These are phyloP conservation scores for Diaporthe helianthi DNA, from an alignment of 2,329 filamentous ascomycete species.

Conservation along the genomic window DNA sequence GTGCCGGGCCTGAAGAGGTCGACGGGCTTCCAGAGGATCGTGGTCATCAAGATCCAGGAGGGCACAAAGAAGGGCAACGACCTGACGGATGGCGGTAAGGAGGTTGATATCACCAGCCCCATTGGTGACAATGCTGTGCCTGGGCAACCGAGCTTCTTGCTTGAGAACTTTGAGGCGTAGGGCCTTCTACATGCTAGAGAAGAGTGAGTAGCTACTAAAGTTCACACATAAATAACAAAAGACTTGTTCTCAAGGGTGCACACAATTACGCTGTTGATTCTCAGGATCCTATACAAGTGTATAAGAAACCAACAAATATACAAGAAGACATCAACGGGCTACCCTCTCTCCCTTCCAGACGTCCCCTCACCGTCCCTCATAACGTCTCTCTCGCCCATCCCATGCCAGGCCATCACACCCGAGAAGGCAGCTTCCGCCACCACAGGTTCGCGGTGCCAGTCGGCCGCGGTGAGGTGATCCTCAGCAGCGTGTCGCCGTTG, in stretches of 20 bases:
- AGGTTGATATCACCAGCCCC: slow-evolving; percentile 64
- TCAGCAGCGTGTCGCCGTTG: slow-evolving; percentile 9
- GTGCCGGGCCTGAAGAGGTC: slow-evolving; percentile 79
- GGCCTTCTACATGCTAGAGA: neutral
- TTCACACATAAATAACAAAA: neutral
- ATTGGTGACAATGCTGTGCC: slow-evolving; percentile 79
- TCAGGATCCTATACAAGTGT: neutral
- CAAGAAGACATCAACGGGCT: neutral
- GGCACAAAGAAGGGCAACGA: slow-evolving; percentile 70
- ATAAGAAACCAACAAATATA: neutral
- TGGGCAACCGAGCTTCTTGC: slow-evolving; percentile 81
- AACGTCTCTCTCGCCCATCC: no score
- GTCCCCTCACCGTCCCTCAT: no score
- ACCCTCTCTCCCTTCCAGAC: neutral
- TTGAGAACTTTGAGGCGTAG: slow-evolving; percentile 75
- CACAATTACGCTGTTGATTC: neutral
- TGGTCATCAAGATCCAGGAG: slow-evolving; percentile 76
- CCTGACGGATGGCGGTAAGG: slow-evolving; percentile 56
- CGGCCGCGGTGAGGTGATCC: slow-evolving; percentile 19
- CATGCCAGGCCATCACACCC: neutral
- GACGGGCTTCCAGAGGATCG: slow-evolving; percentile 66
- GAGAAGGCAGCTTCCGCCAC: slow-evolving; percentile 3
- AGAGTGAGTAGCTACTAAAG: neutral
- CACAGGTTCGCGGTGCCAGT: slow-evolving; percentile 10
- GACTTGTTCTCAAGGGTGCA: neutral